Evolutionary conservation across 257 asterid species (phyloP), one percentile per base, ranked within the genome.

Genomic region (Rubia yunnanensis): DNA sequence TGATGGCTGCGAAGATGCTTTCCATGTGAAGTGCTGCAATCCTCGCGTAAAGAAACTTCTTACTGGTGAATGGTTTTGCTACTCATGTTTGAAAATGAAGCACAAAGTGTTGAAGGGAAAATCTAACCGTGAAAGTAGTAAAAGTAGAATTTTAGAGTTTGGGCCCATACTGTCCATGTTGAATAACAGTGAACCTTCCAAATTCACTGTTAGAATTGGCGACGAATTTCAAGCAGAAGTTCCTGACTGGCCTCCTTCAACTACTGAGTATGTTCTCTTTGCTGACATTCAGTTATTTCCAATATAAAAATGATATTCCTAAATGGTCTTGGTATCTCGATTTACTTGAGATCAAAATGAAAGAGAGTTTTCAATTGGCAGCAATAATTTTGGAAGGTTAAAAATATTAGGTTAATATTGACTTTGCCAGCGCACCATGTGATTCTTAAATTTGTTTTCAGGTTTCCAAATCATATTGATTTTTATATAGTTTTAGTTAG

Each of bases 1-100:
- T 73, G 96, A 92, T 80, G 80, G 71, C 53, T 92, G 99, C 61
- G 83, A 82, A 56, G 90, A 82, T 67, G 80, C 90, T 69, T 89
- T 89, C 74, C 97, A 92, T 78, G 60, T 80, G 59, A 74, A 87
- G 74, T 92, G 99, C 87, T 82, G 75, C 78, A 77, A 68, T 59
- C 94, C 94, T 66, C 78, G 68, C 57, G 64, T 83, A 60, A 73
- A 71, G 76, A 75, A 73, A 75, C 60, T 82, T 61, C 92, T 95
- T 26, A 82, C 65, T 67, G 79, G 81, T 24, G 96, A 92, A 77
- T 89, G 96, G 95, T 79, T 84, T 70, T 92, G 97, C 62, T 64
- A 74, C 65, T 81, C 92, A 60, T 92, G 99, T 82, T 68, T 78
- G 84, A 86, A 81, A 73, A 85, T 81, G 84, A 89, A 83, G 79